Base-by-base conservation (phyloP, 2,329 filamentous ascomycete genomes). In the Nemania serpens region DNA sequence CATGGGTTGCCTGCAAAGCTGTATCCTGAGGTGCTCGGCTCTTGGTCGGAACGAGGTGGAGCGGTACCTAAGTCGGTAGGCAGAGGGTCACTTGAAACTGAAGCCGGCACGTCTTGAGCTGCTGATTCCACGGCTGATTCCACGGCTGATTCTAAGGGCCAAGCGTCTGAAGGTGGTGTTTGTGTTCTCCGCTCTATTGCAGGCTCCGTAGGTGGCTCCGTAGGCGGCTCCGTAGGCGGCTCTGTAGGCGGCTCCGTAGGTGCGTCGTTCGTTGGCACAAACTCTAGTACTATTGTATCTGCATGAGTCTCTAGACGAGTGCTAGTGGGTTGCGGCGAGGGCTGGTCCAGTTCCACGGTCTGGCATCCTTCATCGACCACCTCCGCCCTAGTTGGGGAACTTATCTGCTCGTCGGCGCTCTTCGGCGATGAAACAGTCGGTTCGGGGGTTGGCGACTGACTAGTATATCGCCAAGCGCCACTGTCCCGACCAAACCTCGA, bases 391-490 rank as follows among this genome's bases (percentile, higher is more conserved):
- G 54, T 47, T 25, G 69, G 63, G 55, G 59, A 67, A 50, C 64
- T 56, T 34, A 65, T 52, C n/a, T 70, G 64, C 18, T 58, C 59
- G 7, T 63, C 37, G 41, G 62, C 15, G 29, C 48, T 57, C 18
- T 37, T 34, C 1, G 58, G 47, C 12, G 59, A 49, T 22, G 48
- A 22, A 20, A 56, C 33, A 42, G 46, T 39, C 10, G 61, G 82
- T 69, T 89, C 84, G 2, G 91, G 90, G 54, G 88, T 93, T 7
- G 86, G 87, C 1, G 90, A 89, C 58, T 86, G 83, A 69, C 88
- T 90, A 20, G 82, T 81, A 69, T 93, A 90, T 64, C 84, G 88
- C 94, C 94, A 97, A 29, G 85, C 80, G 33, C 81, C 84, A 69
- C 86, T 88, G 53, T 85, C 80, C 62, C 88, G 80, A 60, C 88